Evolutionary conservation across 192 early-diverging fungal genomes (phyloP), one percentile per base, ranked within the genome.

Genomic region (Obelidium mucronatum): DNA sequence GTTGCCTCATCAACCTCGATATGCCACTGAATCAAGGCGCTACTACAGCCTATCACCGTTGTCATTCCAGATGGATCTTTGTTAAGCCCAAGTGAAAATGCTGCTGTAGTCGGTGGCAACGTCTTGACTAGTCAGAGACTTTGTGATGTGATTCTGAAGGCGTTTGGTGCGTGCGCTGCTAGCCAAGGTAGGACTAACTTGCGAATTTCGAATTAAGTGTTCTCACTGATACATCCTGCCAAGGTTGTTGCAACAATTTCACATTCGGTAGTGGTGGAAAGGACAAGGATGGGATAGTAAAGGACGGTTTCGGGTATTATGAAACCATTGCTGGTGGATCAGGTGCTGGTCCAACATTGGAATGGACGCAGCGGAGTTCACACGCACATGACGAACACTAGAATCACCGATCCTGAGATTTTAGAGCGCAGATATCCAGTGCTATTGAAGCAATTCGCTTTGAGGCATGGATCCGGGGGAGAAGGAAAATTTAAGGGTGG

Each of bases 21-120:
- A 95, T 99, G 59, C 97, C 97, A 1, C 83, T 99, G 75, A 99
- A 99, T 78, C 94, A 96, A 77, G 97, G 97, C 33, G 96, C 95
- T 51, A n/a, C 82, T 99, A n/a, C 85, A 83, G 3, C 96, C 97
- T 0, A 90, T 99, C 39, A 78, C 61, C 22, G 89, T 99, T 44
- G 76, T 83, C 17, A 96, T 99, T 51, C 97, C 97, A 1, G 76
- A 87, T 8, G 82, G 84, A n/a, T 92, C 92, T 2, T 78, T 99
- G 37, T 83, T 99, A 26, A 82, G 82, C 31, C 97, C 97, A 0
- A 90, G 90, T 0, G 91, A 93, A 52, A 87, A 73, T 3, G 92
- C 94, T 2, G 97, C 97, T 0, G 97, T 99, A 0, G 97, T 99
- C 17, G 97, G 97, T 54, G 97, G 97, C 40, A 99, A 99, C 67